Base-by-base conservation (phyloP, 345 rosid species). In the Hibiscus trionum region DNA sequence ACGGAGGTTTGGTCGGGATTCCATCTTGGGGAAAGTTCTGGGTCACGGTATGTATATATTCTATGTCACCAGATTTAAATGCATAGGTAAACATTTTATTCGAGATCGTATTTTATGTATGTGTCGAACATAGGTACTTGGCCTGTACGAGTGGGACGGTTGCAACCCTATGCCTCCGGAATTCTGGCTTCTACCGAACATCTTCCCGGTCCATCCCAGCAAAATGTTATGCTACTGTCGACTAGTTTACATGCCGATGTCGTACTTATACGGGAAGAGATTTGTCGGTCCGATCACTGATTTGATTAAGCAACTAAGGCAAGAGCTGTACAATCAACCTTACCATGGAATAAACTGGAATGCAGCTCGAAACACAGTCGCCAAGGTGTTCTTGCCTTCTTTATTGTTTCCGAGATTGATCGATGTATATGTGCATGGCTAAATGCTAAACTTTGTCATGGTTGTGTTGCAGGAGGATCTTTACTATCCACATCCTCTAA, bases 21-120 rank as follows among this genome's bases (percentile, higher is more conserved):
- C 90, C 90, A 0, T 83, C 92, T 4, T 87, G 92, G 89, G 90
- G 95, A 4, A 89, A 89, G 69, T 72, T 83, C 49, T 89, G 88
- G 88, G 81, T 86, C 4, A 26, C 95, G 77, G 91, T 88, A 31
- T 11, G 91, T 88, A 39, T 17, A 69, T 5, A n/a, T 53, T 6
- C 2, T 55, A 55, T 19, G 59, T 10, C 24, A 12, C 44, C 24
- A 24, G 27, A 19, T 17, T 14, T 21, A 12, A 42, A 39, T 42
- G 69, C 17, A 42, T 42, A 11, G 53, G 39, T 17, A 8, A 39
- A 37, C 7, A 5, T 1, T 11, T 4, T 10, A 65, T 4, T 10
- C 9, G 6, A 10, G 37, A 12, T 4, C 11, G 11, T 29, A 1
- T 56, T 3, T 35, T 46, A n/a, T 53, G 5, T 4, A 44, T 17